phyloP scores from a whole-genome alignment of 805 yeast genomes.

The Candida dajiaensis region DNA sequence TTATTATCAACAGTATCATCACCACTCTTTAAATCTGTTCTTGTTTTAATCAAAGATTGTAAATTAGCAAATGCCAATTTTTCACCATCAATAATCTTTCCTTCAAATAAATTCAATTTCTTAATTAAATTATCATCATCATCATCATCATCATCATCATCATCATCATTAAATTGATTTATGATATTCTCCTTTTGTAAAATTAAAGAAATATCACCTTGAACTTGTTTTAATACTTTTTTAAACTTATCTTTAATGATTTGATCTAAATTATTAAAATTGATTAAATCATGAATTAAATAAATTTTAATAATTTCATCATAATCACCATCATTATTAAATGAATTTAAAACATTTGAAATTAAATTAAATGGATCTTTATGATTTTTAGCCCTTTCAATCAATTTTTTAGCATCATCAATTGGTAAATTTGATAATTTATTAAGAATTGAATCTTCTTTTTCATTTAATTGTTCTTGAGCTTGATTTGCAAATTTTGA shows the following conservation, averaged over 20 bases:
- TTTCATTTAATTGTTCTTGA: constrained; percentile 1
- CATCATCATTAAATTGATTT: constrained; percentile 19
- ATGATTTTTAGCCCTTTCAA: constrained; percentile 13
- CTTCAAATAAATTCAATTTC: constrained; percentile 65
- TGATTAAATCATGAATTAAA: constrained; percentile 61
- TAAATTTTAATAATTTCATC: constrained; percentile 56
- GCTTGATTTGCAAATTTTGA: constrained; percentile 27
- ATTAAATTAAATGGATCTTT: constrained; percentile 5
- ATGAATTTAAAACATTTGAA: constrained; percentile 23
- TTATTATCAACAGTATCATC: constrained; percentile 11
- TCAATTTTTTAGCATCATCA: constrained; percentile 28
- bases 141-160: no score
- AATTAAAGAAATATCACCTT: constrained; percentile 64
- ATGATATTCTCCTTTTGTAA: constrained; percentile 47
- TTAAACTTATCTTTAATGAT: constrained; percentile 50
- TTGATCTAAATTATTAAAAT: constrained; percentile 42
- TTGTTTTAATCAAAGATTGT: constrained; percentile 51
- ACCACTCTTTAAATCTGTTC: background rate
- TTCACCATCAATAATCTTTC: constrained; percentile 77
- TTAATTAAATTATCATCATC: no score
- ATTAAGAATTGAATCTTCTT: background rate
- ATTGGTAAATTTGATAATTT: constrained; percentile 17
- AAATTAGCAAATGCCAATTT: constrained; percentile 84
- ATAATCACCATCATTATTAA: constrained; percentile 16
- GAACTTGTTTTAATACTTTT: constrained; percentile 66